Base-by-base conservation (phyloP, 2,329 filamentous ascomycete genomes). In the Chrysoporthe deuterocubensis region DNA sequence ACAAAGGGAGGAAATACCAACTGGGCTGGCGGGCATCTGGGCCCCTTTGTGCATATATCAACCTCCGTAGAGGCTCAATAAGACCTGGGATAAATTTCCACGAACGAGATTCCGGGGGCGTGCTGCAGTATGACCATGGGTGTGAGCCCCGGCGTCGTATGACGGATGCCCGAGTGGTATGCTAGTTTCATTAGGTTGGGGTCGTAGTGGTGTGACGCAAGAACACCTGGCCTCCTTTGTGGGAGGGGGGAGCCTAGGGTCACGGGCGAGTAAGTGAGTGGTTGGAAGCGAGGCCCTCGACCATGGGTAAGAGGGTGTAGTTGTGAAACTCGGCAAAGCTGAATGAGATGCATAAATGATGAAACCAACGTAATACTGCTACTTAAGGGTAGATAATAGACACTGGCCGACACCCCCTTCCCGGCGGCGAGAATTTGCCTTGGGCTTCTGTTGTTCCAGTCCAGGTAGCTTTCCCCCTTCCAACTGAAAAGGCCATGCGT, bases 1-100 rank as follows among this genome's bases (percentile, higher is more conserved):
- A 18, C 43, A 26, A 56, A 43, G 9, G n/a, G 44, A 26, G 62
- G 46, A 66, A 64, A 67, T 64, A 67, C 65, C 65, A 43, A 44
- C 54, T 26, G 48, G n/a, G n/a, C 21, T 52, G 48, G 48, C 26
- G 11, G 48, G 21, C 50, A 16, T 54, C 50, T 54, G 50, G 50
- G 13, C 7, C 46, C 50, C 21, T 13, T 11, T 52, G 16, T 46
- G 16, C 6, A 46, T 26, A 48, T n/a, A 48, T 9, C 16, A 46
- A 18, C 48, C 48, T 52, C 48, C 21, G n/a, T 14, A 26, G 48
- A 32, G 48, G 48, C 26, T 26, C 21, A 32, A 54, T 21, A 42
- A 16, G 46, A 32, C 48, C 16, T 43, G 37, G n/a, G 43, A 63
- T 54, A 40, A 34, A 60, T 60, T 60, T 60, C 34, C 37, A 60